phyloP scores from a whole-genome alignment of 2,329 filamentous ascomycete genomes.

The Myriosclerotinia scirpicola region DNA sequence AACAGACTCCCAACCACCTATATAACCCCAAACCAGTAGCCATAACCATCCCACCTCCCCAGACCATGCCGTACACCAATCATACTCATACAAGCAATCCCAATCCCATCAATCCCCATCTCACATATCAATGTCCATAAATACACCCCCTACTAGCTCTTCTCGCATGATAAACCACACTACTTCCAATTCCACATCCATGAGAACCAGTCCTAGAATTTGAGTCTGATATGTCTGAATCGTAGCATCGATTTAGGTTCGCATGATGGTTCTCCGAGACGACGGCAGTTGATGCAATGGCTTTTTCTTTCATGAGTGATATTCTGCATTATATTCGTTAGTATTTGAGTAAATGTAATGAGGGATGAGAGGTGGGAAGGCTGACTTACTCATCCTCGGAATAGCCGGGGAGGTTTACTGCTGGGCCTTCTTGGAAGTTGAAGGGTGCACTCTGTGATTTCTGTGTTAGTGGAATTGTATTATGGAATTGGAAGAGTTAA shows the following conservation, averaged over 20 bases:
- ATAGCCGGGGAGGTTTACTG: conserved; percentile 54
- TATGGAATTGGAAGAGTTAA: not conserved
- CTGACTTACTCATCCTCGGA: conserved; percentile 58
- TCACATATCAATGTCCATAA: conserved; percentile 6
- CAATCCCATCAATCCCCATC: not conserved
- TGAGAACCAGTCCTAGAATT: conserved; percentile 30
- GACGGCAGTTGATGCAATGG: conserved; percentile 38
- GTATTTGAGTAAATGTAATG: not conserved
- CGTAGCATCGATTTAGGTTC: conserved; percentile 21
- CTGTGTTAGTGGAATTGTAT: conserved; percentile 32
- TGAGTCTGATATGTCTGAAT: conserved; percentile 24
- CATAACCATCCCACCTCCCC: not conserved
- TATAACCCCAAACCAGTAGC: not conserved
- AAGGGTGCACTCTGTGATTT: conserved; percentile 57
- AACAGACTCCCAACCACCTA: not conserved
- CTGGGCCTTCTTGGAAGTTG: conserved; percentile 54
- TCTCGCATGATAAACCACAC: conserved; percentile 34
- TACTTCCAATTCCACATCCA: conserved; percentile 32
- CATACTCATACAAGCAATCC: conserved; percentile 6
- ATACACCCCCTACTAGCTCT: conserved; percentile 32
- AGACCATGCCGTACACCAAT: conserved; percentile 18
- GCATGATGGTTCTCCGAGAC: conserved; percentile 30
- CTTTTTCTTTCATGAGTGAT: conserved; percentile 40
- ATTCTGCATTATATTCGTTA: conserved; percentile 28
- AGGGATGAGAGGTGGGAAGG: conserved; percentile 8